These are phyloP conservation scores for Crithidia fasciculata DNA, from an alignment of 208 protist genomes.

Conservation along the genomic window DNA sequence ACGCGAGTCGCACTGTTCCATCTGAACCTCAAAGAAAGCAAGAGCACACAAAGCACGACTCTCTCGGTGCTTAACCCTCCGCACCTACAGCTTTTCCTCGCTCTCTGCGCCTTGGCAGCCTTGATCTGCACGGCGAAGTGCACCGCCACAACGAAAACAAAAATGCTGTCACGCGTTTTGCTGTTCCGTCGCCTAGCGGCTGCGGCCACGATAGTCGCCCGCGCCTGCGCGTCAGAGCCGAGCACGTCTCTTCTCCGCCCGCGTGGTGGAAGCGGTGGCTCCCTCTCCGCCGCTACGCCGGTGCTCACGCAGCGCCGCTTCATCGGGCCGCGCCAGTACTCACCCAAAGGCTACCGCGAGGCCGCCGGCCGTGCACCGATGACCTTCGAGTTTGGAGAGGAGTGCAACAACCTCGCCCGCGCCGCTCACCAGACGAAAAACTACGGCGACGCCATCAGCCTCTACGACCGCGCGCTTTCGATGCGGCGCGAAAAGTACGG, in stretches of 20 bases:
- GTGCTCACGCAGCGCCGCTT: conserved; percentile 43
- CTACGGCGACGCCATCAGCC: conserved; percentile 87
- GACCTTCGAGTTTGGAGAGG: conserved; percentile 86
- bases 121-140: too few species aligned
- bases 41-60: too few species aligned
- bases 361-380: conserved; percentile 82
- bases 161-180: conserved; percentile 7
- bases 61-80: too few species aligned
- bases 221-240: background rate
- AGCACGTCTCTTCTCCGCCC: conserved; percentile 7
- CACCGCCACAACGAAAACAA: too few species aligned
- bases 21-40: too few species aligned
- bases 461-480: conserved; percentile 83
- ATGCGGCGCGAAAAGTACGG: conserved; percentile 87
- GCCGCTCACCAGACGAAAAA: conserved; percentile 87
- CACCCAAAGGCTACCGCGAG: conserved; percentile 85
- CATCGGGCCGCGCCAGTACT: conserved; percentile 83
- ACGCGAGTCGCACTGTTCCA: too few species aligned
- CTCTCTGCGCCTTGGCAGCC: too few species aligned
- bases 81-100: too few species aligned
- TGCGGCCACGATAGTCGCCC: background rate
- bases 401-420: conserved; percentile 85
- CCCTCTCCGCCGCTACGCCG: background rate
- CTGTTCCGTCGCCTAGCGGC: background rate
- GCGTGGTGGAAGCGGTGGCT: background rate